Evolutionary conservation across 2,329 filamentous ascomycete species (phyloP).

Genomic region (Fusarium sp.): DNA sequence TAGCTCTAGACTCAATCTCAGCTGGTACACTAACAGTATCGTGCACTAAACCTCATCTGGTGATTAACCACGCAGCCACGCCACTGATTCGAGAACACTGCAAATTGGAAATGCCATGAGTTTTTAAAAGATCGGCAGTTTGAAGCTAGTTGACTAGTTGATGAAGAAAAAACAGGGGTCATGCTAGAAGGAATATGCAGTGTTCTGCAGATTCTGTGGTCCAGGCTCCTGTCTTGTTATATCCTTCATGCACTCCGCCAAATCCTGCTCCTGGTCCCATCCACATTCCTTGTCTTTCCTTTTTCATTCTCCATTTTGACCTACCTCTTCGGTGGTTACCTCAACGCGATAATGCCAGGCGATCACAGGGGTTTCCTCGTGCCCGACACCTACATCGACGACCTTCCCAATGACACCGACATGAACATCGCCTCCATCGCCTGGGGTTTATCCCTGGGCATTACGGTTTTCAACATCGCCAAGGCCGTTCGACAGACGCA

Average conservation of each 20-base stretch:
- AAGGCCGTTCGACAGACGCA: conserved; percentile 40
- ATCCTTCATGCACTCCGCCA: background rate
- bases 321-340: background rate
- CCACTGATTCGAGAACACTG: background rate
- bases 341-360: conserved; percentile 31
- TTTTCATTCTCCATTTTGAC: background rate
- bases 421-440: conserved; percentile 46
- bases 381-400: conserved; percentile 32
- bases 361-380: conserved; percentile 34
- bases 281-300: conserved; percentile 8
- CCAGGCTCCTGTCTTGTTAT: background rate
- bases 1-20: background rate
- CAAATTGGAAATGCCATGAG: background rate
- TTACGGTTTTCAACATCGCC: conserved; percentile 40
- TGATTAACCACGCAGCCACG: background rate
- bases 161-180: conserved; percentile 1
- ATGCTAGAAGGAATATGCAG: background rate
- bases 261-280: background rate
- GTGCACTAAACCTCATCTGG: background rate
- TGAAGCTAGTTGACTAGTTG: background rate
- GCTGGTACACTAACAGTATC: background rate
- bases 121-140: conserved; percentile 13
- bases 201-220: conserved; percentile 15
- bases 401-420: conserved; percentile 36
- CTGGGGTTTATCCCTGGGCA: conserved; percentile 44